A percentile compares a stretch with the other conserved stretches of the same genome.
phyloP scores from a whole-genome alignment of 306 rosid genomes.

The Inga leiocalycina region DNA sequence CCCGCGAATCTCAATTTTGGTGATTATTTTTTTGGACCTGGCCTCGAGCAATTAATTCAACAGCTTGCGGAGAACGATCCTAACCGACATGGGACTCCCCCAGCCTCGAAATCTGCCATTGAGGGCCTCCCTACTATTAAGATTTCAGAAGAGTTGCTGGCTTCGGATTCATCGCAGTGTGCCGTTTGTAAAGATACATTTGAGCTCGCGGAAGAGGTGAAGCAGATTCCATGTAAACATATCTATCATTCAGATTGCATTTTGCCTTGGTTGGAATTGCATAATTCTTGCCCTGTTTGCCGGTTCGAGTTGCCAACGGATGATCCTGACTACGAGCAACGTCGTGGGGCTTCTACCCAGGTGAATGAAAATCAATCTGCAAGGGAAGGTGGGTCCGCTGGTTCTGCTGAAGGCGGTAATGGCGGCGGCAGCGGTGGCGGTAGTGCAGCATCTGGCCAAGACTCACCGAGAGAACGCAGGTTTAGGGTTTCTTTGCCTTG shows the following conservation, averaged over 20 bases:
- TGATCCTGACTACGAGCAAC: constrained; percentile 71
- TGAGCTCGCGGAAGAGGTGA: constrained; percentile 62
- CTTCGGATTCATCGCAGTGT: constrained; percentile 75
- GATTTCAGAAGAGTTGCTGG: constrained; percentile 51
- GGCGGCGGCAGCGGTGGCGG: background rate
- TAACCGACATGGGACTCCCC: constrained; percentile 77
- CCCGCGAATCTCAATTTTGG: constrained; percentile 65
- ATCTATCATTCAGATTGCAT: constrained; percentile 77
- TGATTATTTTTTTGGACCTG: constrained; percentile 81
- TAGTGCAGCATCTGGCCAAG: constrained; percentile 40
- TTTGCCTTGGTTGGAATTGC: constrained; percentile 76
- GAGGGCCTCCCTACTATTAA: constrained; percentile 55
- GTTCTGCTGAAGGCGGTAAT: constrained; percentile 34
- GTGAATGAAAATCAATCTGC: constrained; percentile 42
- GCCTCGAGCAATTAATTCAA: constrained; percentile 84
- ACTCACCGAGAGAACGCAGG: constrained; percentile 58
- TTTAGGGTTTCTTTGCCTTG: constrained; percentile 66
- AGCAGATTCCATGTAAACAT: constrained; percentile 84
- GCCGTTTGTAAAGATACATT: constrained; percentile 82
- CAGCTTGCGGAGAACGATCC: constrained; percentile 88
- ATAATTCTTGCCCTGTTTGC: constrained; percentile 83
- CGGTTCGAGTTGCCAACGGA: constrained; percentile 78
- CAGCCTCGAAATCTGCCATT: constrained; percentile 71
- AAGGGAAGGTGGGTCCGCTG: constrained; percentile 20
- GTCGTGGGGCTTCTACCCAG: constrained; percentile 36